Evolutionary conservation across 345 rosid genomes (phyloP).

Genomic region (Acer campestre): DNA sequence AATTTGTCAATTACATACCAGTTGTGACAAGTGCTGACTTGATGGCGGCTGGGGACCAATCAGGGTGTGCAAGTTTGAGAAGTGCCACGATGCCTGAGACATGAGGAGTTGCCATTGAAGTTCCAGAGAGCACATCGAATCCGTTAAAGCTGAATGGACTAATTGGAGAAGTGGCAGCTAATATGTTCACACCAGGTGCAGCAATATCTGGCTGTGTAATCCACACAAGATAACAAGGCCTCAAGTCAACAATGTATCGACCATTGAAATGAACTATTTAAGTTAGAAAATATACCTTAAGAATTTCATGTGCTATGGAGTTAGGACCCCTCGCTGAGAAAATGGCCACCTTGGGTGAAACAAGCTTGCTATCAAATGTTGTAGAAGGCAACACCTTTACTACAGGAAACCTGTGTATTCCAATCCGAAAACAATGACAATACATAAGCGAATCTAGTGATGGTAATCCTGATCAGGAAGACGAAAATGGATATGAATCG

Average conservation of each 20-base stretch:
- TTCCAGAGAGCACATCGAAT: slow-evolving; percentile 29
- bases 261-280: background rate
- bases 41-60: slow-evolving; percentile 50
- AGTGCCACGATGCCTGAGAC: slow-evolving; percentile 43
- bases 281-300: slow-evolving; percentile 11
- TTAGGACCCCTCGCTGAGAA: slow-evolving; percentile 45
- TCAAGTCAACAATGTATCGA: background rate
- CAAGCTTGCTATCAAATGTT: slow-evolving; percentile 32
- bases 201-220: slow-evolving; percentile 42
- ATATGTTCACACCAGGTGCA: slow-evolving; percentile 47
- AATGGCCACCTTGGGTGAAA: slow-evolving; percentile 37
- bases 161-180: slow-evolving; percentile 40
- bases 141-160: slow-evolving; percentile 6
- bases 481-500: background rate
- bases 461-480: background rate
- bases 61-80: slow-evolving; percentile 39
- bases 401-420: slow-evolving; percentile 14
- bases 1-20: slow-evolving; percentile 12
- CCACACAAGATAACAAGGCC: background rate
- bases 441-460: background rate
- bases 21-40: slow-evolving; percentile 56
- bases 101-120: slow-evolving; percentile 48
- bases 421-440: background rate
- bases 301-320: slow-evolving; percentile 5
- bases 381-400: slow-evolving; percentile 26